Conservation (phyloP, 306 rosid genomes). For the Medicago lupulina region DNA sequence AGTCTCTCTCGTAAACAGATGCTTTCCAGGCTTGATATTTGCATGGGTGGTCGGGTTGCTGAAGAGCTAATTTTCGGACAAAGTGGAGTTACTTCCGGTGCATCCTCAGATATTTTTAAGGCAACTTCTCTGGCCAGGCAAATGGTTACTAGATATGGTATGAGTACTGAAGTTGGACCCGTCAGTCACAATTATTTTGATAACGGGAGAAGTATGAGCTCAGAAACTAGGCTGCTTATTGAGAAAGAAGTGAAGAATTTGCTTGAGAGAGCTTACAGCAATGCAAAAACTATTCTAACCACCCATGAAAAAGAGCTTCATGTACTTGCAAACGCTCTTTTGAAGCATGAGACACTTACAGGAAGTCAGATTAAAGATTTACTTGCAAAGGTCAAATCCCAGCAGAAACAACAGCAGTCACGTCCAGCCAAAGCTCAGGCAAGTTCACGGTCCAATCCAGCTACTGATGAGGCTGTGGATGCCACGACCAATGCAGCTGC, state of each 20-base stretch:
- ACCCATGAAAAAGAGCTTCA: constrained; percentile 76
- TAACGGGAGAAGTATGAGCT: constrained; percentile 86
- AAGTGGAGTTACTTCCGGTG: constrained; percentile 81
- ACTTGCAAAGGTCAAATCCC: constrained; percentile 63
- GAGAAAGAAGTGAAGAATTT: constrained; percentile 79
- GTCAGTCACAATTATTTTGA: constrained; percentile 75
- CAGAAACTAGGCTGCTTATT: constrained; percentile 85
- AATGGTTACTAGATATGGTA: constrained; percentile 88
- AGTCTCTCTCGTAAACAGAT: constrained; percentile 72
- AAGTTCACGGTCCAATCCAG: constrained; percentile 62
- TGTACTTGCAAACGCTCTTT: constrained; percentile 79
- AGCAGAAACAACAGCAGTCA: constrained; percentile 32
- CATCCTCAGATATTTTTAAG: constrained; percentile 62
- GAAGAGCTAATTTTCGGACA: constrained; percentile 92
- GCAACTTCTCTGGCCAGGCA: constrained; percentile 79
- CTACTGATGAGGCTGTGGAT: constrained; percentile 39
- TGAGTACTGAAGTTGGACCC: constrained; percentile 83
- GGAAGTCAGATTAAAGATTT: constrained; percentile 72
- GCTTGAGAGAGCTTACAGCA: constrained; percentile 73
- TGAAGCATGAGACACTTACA: constrained; percentile 76
- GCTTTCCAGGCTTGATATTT: constrained; percentile 83
- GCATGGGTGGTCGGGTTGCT: constrained; percentile 92
- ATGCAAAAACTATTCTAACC: constrained; percentile 85
- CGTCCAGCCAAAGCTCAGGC: constrained; percentile 50
- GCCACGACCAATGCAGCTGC: too few relatives aligned